Evolutionary conservation across 441 rosid species (phyloP), one percentile per base, ranked within the genome.

Genomic region (Pelargonium myrrhifolium): DNA sequence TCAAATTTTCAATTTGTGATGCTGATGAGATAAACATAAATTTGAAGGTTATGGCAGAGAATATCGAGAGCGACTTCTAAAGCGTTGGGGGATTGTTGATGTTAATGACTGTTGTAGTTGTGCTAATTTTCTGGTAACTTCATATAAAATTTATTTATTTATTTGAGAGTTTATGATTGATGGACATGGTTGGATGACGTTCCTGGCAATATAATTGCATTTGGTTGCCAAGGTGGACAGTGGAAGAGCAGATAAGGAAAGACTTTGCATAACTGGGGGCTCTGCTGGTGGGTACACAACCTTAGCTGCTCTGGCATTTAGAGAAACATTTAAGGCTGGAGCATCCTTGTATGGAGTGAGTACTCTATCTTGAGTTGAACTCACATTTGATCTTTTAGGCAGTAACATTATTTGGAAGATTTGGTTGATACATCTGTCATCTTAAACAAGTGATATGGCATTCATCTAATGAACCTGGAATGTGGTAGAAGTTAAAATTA

Each of bases 271-370:
- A 79, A 87, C 97, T 58, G 99, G 96, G 71, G 93, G 89, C 66
- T 93, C 99, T 68, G 97, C 99, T 60, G 97, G 99, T 70, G 96
- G 97, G 47, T 89, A 91, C 71, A 93, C 96, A 51, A 88, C 92
- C 62, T 87, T 88, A 75, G 99, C 97, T 47, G 77, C 97, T 68
- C 91, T 91, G 65, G 96, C 97, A 22, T 93, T 91, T 73, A 88
- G 77, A 80, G 86, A 91, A 64, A 83, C 81, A 18, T 93, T 91
- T 77, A 88, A 87, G 72, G 96, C 97, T 75, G 96, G 96, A 75
- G 92, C 97, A 35, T 91, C 99, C 62, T 81, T 91, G 69, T 88
- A 82, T 73, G 97, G 97, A 39, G 96, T 90, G 76, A 88, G 90
- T 85, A 65, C 62, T 14, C 4, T 15, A 70, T 39, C 24, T 67